These are phyloP conservation scores for Crotalaria pallida DNA, from an alignment of 306 rosid species.

Conservation along the genomic window DNA sequence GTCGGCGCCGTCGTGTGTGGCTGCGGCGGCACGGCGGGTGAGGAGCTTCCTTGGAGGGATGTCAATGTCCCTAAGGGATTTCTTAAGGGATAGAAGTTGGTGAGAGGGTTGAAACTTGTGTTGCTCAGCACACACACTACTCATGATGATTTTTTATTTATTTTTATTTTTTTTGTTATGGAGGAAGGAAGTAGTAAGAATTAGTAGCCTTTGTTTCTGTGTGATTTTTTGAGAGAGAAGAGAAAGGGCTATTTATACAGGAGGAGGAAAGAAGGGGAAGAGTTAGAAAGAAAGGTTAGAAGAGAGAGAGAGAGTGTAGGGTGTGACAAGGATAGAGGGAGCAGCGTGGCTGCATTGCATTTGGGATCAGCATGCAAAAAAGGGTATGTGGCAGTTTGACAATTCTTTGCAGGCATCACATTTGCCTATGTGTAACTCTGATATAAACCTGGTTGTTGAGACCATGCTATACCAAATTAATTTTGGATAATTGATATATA, in stretches of 20 bases:
- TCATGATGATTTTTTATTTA: no score
- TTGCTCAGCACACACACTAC: conserved; percentile 35
- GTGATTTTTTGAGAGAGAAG: background rate
- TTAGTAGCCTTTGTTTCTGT: background rate
- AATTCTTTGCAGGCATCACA: conserved; percentile 15
- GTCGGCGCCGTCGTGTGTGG: conserved; percentile 21
- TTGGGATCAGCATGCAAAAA: conserved; percentile 72
- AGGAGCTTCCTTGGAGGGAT: conserved; percentile 78
- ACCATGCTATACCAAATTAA: background rate
- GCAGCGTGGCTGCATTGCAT: conserved; percentile 57
- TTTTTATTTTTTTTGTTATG: background rate
- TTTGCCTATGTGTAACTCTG: background rate
- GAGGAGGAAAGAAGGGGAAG: conserved; percentile 19
- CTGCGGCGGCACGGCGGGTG: conserved; percentile 18
- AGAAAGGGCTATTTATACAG: background rate
- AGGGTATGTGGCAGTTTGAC: conserved; percentile 63
- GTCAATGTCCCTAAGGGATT: conserved; percentile 34
- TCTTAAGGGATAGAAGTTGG: conserved; percentile 39
- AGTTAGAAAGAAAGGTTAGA: conserved; percentile 24
- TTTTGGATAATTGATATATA: conserved; percentile 17
- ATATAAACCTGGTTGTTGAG: background rate
- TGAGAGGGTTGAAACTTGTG: conserved; percentile 37
- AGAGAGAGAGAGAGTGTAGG: conserved; percentile 18
- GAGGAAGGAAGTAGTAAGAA: no score
- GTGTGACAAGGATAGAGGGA: conserved; percentile 20